A percentile compares a stretch with the other conserved stretches of the same genome.
These are phyloP conservation scores for Colletotrichum nymphaeae DNA, from an alignment of 2,329 filamentous ascomycete species.

Conservation along the genomic window DNA sequence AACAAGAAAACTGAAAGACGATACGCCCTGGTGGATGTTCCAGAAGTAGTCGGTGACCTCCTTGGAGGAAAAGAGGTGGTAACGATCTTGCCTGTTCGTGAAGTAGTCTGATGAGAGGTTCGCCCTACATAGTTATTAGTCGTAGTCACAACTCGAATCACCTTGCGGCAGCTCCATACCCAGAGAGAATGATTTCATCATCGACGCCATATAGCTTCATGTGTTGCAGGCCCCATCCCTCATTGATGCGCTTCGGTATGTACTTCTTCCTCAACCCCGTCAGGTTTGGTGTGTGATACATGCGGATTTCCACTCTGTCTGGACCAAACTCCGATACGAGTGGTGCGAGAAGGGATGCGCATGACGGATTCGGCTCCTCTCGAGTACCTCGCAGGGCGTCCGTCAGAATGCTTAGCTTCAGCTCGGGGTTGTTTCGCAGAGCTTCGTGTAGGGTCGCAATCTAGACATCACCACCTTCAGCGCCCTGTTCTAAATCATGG, in stretches of 20 bases:
- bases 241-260: constrained; percentile 91
- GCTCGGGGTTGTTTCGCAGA: constrained; percentile 76
- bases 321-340: constrained; percentile 87
- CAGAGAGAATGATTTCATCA: constrained; percentile 94
- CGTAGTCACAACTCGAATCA: not conserved
- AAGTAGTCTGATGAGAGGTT: constrained; percentile 97
- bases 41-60: constrained; percentile 86
- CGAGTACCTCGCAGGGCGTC: constrained; percentile 92
- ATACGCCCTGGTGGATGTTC: constrained; percentile 80
- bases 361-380: constrained; percentile 87
- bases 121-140: constrained; percentile 58
- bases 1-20: constrained; percentile 85
- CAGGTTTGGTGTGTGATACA: constrained; percentile 98
- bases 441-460: constrained; percentile 83
- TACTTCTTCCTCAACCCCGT: constrained; percentile 86
- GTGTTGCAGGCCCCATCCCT: constrained; percentile 97
- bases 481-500: too few relatives aligned
- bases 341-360: constrained; percentile 86
- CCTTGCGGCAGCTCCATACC: constrained; percentile 58
- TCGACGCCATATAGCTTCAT: constrained; percentile 99
- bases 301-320: constrained; percentile 88
- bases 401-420: constrained; percentile 89
- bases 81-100: constrained; percentile 93
- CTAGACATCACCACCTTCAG: constrained; percentile 52
- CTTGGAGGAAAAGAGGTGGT: constrained; percentile 87